phyloP scores from a whole-genome alignment of 2,329 filamentous ascomycete species.

The Ascochyta fabae region DNA sequence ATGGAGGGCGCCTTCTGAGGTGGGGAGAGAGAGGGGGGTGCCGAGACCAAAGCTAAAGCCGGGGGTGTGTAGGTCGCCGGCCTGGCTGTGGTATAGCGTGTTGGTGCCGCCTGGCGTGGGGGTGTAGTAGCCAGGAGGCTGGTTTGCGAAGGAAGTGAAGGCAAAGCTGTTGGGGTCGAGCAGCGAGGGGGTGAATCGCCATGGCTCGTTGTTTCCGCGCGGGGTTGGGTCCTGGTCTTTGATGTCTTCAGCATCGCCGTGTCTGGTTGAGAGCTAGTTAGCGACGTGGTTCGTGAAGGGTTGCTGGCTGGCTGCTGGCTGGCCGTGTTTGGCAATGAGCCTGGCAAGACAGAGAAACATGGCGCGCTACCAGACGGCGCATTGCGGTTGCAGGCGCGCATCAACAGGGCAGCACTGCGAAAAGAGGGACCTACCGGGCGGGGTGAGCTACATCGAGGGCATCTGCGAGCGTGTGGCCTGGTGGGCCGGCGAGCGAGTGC shows the following conservation, averaged over 20 bases:
- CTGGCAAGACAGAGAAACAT: conserved; percentile 7
- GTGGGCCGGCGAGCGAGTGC: conserved; percentile 50
- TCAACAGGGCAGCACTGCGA: neutral
- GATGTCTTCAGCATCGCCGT: conserved; percentile 57
- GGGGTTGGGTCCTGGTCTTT: conserved; percentile 87
- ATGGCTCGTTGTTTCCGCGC: conserved; percentile 77
- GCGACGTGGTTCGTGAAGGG: conserved; percentile 7
- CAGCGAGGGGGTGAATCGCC: conserved; percentile 87
- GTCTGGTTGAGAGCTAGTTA: conserved; percentile 42
- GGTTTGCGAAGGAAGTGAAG: conserved; percentile 80
- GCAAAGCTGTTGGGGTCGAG: conserved; percentile 85
- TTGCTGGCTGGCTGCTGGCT: neutral
- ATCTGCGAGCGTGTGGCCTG: conserved; percentile 56
- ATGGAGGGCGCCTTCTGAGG: conserved; percentile 70
- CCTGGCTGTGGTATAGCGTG: conserved; percentile 80
- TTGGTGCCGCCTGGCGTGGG: conserved; percentile 83
- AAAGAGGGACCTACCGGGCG: conserved; percentile 49
- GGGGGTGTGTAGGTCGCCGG: conserved; percentile 86
- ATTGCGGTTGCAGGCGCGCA: conserved; percentile 15
- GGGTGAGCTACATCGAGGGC: conserved; percentile 55
- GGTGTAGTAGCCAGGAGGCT: conserved; percentile 84
- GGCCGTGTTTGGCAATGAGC: neutral
- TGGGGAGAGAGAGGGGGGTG: conserved; percentile 83
- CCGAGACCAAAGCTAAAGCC: conserved; percentile 74
- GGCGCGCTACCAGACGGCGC: conserved; percentile 2